phyloP scores from a whole-genome alignment of 2,329 filamentous ascomycete genomes.

The Talaromyces sp. region DNA sequence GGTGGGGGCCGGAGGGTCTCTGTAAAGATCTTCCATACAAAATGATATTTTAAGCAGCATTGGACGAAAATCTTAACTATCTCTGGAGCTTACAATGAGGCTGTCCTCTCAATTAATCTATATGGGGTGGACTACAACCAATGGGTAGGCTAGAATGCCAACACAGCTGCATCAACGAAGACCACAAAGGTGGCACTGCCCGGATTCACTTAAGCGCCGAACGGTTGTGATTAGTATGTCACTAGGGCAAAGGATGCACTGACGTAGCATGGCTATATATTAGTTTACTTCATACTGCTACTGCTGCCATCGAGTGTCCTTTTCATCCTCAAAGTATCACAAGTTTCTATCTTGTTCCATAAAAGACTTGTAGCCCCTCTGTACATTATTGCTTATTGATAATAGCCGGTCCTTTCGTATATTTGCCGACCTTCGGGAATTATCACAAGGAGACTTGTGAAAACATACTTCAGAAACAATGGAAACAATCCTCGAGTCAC shows the following conservation, averaged over 20 bases:
- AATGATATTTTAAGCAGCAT: neutral
- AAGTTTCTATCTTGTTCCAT: neutral
- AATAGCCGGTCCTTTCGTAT: neutral
- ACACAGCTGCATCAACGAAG: neutral
- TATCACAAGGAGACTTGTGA: neutral
- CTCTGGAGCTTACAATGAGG: neutral
- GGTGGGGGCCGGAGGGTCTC: neutral
- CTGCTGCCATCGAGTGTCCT: neutral
- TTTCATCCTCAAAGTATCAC: neutral
- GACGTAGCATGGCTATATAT: neutral
- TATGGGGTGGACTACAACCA: neutral
- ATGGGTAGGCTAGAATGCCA: neutral
- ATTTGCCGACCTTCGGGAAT: neutral
- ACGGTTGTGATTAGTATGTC: neutral
- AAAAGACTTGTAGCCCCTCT: too few relatives aligned
- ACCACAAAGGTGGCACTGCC: neutral
- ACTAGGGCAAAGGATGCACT: neutral
- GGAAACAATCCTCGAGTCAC: neutral
- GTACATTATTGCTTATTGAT: neutral
- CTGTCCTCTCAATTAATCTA: neutral
- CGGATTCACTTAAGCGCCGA: neutral
- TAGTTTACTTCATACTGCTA: neutral
- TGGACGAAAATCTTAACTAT: neutral
- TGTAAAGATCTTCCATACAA: neutral
- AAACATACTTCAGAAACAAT: neutral